Evolutionary conservation across 192 early-diverging fungal genomes (phyloP).

Genomic region (Gryganskiella cystojenkinii): DNA sequence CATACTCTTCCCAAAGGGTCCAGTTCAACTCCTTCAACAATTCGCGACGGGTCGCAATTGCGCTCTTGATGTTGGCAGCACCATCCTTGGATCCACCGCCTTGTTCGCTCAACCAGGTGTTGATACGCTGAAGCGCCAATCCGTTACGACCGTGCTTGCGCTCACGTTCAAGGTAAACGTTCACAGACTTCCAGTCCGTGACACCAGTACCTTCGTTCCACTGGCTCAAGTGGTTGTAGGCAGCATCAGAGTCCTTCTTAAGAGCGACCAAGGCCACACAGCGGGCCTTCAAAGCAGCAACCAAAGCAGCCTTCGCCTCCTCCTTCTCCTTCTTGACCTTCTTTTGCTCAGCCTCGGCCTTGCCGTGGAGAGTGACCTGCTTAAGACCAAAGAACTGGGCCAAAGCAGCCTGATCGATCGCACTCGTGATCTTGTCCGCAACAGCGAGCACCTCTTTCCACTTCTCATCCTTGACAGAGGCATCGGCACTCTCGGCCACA

Average conservation of each 20-base stretch:
- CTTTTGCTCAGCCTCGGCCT: conserved; percentile 64
- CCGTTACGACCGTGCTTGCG: conserved; percentile 67
- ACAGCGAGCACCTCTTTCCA: conserved; percentile 62
- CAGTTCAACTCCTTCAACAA: conserved; percentile 75
- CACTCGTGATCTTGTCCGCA: conserved; percentile 66
- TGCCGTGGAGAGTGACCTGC: conserved; percentile 50
- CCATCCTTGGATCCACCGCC: conserved; percentile 59
- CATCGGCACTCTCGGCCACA: conserved; percentile 57
- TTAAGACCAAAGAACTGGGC: conserved; percentile 73
- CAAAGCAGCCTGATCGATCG: conserved; percentile 71
- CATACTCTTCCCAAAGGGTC: conserved; percentile 75
- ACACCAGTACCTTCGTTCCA: conserved; percentile 71
- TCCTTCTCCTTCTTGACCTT: conserved; percentile 79
- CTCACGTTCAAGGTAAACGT: conserved; percentile 68
- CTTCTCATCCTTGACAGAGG: conserved; percentile 54
- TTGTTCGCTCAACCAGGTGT: conserved; percentile 75
- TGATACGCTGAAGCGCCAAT: conserved; percentile 76
- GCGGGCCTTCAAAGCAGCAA: conserved; percentile 72
- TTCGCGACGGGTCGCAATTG: conserved; percentile 60
- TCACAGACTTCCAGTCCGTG: conserved; percentile 64
- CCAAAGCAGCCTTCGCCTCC: conserved; percentile 71
- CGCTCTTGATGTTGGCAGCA: conserved; percentile 65
- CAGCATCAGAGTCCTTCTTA: conserved; percentile 58
- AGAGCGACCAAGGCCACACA: conserved; percentile 63
- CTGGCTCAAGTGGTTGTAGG: conserved; percentile 65